phyloP scores from a whole-genome alignment of 192 early-diverging fungal genomes.

The Geosiphon pyriformis region DNA sequence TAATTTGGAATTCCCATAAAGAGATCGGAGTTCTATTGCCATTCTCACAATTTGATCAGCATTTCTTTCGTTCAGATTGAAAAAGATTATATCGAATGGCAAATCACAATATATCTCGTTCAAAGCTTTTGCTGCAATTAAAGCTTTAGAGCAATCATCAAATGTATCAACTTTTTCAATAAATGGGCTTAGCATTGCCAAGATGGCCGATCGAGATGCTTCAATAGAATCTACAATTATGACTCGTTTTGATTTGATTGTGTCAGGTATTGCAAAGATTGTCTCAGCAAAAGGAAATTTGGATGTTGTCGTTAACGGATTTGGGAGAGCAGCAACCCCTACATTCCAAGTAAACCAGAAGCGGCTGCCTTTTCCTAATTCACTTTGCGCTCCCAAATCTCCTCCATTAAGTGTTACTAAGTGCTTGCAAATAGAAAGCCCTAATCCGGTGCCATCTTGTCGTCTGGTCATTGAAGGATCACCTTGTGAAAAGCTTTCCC shows the following conservation, averaged over 20 bases:
- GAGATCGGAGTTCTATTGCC: slow-evolving; percentile 22
- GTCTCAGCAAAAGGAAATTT: too few species aligned
- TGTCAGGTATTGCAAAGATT: slow-evolving; percentile 18
- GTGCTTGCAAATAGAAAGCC: slow-evolving; percentile 71
- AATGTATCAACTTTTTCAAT: slow-evolving; percentile 27
- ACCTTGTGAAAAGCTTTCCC: slow-evolving; percentile 68
- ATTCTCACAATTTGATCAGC: slow-evolving; percentile 24
- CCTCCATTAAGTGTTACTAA: slow-evolving; percentile 68
- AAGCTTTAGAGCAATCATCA: slow-evolving; percentile 24
- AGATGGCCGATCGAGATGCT: not conserved
- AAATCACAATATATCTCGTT: too few species aligned
- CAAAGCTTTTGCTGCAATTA: slow-evolving; percentile 19
- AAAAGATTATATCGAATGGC: slow-evolving; percentile 32
- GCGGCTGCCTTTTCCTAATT: slow-evolving; percentile 55
- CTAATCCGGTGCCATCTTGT: slow-evolving; percentile 74
- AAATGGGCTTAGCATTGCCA: slow-evolving; percentile 1
- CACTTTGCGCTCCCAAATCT: slow-evolving; percentile 56
- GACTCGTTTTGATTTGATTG: slow-evolving; percentile 20
- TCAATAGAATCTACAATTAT: slow-evolving; percentile 18
- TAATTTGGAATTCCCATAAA: slow-evolving; percentile 22
- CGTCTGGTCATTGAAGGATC: slow-evolving; percentile 63
- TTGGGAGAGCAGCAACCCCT: not conserved
- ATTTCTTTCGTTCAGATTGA: slow-evolving; percentile 23
- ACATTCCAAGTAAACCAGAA: slow-evolving; percentile 59
- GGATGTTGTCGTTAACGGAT: slow-evolving; percentile 20